Base-by-base conservation (phyloP, 2,329 filamentous ascomycete genomes). In the Fusarium nelsonii region DNA sequence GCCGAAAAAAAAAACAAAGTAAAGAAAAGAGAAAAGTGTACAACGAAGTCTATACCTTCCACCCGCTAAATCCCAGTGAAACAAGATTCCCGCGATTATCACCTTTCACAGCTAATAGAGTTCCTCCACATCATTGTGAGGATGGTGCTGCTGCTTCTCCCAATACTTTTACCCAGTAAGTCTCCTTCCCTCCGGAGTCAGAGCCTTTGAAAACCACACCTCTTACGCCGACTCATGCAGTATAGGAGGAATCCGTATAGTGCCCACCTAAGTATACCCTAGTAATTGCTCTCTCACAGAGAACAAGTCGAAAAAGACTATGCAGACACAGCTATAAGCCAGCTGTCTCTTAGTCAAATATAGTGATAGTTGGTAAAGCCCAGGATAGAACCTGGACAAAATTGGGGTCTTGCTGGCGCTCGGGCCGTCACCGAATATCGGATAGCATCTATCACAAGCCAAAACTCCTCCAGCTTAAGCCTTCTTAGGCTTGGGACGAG, bases 401-500 rank as follows among this genome's bases (percentile, higher is more conserved):
- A 34, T 10, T 3, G 32, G 26, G 9, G 14, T 23, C 23, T 11
- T 28, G 16, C 14, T 32, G 16, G 48, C 8, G 20, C 37, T 40
- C 30, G 18, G 39, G 23, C 23, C 8, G 37, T 48, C 40, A 18
- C 36, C 52, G 15, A 46, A 36, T 49, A 48, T 44, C 50, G 34
- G 37, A n/a, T 45, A 20, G 37, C 23, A 55, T 52, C 37, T 52
- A 52, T n/a, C 43, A 26, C 45, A 26, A 28, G 37, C 14, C 26
- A 20, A 12, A 40, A 28, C 26, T 46, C 12, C 6, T 45, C 10
- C 26, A 43, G 39, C 52, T 72, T 71, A 79, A 53, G 75, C 76
- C 73, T 77, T 65, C 74, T 78, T 78, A 41, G 71, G 65, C 68
- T 77, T 77, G 46, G 78, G 79, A 71, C 83, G 84, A 26, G 86